Percentiles rank a stretch among this genome's conserved stretches.
Conservation (phyloP, 768 basidiomycete species). For the Russula ochroleuca region DNA sequence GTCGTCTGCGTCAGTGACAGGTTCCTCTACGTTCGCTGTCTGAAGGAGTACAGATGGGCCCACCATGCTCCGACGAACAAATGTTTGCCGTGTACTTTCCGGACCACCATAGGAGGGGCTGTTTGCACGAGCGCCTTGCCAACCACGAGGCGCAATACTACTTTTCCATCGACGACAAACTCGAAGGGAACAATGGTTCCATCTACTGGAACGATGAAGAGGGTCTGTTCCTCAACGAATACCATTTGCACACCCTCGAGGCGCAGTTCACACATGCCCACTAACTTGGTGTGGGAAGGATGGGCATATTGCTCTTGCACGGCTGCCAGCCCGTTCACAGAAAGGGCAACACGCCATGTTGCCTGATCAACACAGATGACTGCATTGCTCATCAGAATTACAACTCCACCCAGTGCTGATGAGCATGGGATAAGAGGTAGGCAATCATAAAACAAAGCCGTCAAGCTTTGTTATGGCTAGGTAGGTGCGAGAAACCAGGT, state of each 20-base stretch:
- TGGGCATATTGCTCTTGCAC: constrained; percentile 64
- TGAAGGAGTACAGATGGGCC: constrained; percentile 77
- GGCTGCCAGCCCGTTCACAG: constrained; percentile 84
- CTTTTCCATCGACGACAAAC: constrained; percentile 67
- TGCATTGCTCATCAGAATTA: constrained; percentile 73
- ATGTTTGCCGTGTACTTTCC: constrained; percentile 45
- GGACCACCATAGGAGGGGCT: constrained; percentile 56
- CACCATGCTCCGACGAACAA: constrained; percentile 80
- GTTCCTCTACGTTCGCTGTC: constrained; percentile 61
- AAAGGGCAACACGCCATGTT: constrained; percentile 63
- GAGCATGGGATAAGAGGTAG: constrained; percentile 65
- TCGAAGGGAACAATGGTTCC: constrained; percentile 77
- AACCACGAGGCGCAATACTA: constrained; percentile 59
- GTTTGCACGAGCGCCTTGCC: constrained; percentile 59
- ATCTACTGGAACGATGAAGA: constrained; percentile 68
- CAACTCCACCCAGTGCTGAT: constrained; percentile 71
- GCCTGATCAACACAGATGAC: constrained; percentile 88
- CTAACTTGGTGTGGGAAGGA: constrained; percentile 44
- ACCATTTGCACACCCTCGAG: constrained; percentile 72
- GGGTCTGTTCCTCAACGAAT: constrained; percentile 72
- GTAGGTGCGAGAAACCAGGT: constrained; percentile 72
- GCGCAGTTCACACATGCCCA: constrained; percentile 46
- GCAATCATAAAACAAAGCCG: constrained; percentile 69
- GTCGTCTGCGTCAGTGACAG: constrained; percentile 45
- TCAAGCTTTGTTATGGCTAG: constrained; percentile 74